Base-by-base conservation (phyloP, 495 filamentous ascomycete species). In the Penicillium argentinense region DNA sequence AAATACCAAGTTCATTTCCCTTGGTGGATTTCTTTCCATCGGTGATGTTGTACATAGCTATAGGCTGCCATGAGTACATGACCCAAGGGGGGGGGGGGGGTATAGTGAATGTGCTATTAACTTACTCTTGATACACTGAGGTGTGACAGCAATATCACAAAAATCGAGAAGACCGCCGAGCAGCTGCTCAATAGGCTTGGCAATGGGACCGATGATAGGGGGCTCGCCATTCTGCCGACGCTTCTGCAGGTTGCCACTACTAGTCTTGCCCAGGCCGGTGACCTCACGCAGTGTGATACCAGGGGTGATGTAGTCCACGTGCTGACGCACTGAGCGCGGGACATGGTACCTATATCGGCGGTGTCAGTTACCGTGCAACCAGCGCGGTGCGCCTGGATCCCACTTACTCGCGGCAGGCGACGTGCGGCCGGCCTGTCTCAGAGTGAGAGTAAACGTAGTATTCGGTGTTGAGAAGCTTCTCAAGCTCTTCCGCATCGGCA, bases 261-360 rank as follows among this genome's bases (percentile, higher is more conserved):
- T 27, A 8, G 43, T 12, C 16, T 21, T 39, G 3, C 32, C 17
- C 3, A 53, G 36, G 6, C 46, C 52, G 2, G 43, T 47, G 26
- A 66, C 56, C 42, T 64, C 61, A 2, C 64, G 54, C 30, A 62
- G 45, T 3, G 57, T 45, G 12, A 75, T 59, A 29, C 69, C 71
- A 2, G 79, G 78, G 1, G 74, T 82, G 43, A 82, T 78, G 54
- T 78, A 82, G 56, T 83, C 80, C 26, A 83, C 63, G 42, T 84
- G 73, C 26, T 67, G 64, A 25, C 64, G 61, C 14, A 82, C 53
- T 17, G 75, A 62, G 18, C 63, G 61, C 1, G 80, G 80, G 2
- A 83, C 62, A 42, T 76, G 72, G 42, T 83, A 83, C 28, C 57
- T 66, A 17, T 8, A 17, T 14, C 3, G 16, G 6, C 18, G 13